phyloP scores from a whole-genome alignment of 345 rosid genomes.

The Clarkia xantiana region DNA sequence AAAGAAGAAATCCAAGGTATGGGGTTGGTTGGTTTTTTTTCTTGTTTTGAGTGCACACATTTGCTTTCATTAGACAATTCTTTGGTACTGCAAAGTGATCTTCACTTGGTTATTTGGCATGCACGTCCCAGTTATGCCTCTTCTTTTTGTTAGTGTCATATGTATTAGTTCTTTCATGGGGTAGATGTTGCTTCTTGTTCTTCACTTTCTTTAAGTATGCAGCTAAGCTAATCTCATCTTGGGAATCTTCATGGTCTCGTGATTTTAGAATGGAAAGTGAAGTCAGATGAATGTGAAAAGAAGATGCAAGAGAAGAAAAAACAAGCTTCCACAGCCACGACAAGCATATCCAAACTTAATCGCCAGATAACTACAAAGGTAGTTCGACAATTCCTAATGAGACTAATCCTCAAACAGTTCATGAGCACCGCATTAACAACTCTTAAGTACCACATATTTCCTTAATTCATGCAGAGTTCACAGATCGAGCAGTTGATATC shows the following conservation, averaged over 20 bases:
- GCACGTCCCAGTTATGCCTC: no score
- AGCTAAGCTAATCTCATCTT: background rate
- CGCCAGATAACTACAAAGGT: slow-evolving; percentile 83
- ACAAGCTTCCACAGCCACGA: slow-evolving; percentile 65
- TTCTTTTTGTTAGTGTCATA: no score
- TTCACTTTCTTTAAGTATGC: background rate
- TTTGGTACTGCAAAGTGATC: no score
- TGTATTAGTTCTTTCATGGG: no score
- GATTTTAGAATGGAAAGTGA: slow-evolving; percentile 60
- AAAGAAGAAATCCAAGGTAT: slow-evolving; percentile 72
- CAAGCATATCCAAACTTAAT: slow-evolving; percentile 60
- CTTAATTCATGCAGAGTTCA: slow-evolving; percentile 41
- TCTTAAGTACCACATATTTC: slow-evolving; percentile 2
- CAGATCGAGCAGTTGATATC: slow-evolving; percentile 60
- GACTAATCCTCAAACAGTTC: no score
- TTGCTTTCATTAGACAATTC: background rate
- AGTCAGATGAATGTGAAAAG: slow-evolving; percentile 81
- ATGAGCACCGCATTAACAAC: background rate
- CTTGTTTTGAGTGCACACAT: background rate
- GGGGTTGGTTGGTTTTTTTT: slow-evolving; percentile 7
- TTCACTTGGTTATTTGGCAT: no score
- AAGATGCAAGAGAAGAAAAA: slow-evolving; percentile 84
- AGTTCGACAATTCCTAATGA: background rate
- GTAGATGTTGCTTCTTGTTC: background rate
- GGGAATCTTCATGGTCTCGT: background rate